Evolutionary conservation across 2,329 filamentous ascomycete species (phyloP).

Genomic region (Xylaria sp.): DNA sequence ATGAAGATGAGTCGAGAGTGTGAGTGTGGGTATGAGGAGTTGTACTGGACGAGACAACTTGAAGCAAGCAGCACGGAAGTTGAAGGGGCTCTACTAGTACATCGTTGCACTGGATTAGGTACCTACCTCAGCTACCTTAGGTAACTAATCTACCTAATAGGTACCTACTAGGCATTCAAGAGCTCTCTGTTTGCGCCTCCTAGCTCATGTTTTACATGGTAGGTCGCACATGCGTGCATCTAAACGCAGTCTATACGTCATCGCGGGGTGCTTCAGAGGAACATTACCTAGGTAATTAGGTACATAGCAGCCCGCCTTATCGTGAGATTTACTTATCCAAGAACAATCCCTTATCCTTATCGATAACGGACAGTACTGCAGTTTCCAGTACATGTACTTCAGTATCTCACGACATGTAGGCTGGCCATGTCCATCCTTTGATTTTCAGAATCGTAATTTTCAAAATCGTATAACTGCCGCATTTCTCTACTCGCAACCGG

Average conservation of each 20-base stretch:
- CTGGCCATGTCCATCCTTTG: too few relatives aligned
- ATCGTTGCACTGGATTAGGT: too few relatives aligned
- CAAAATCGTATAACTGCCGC: too few relatives aligned
- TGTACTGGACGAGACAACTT: not conserved
- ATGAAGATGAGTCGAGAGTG: conserved; percentile 6
- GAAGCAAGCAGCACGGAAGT: not conserved
- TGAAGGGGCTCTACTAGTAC: conserved; percentile 3
- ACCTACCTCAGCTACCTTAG: too few relatives aligned
- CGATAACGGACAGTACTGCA: too few relatives aligned
- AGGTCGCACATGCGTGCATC: conserved; percentile 12
- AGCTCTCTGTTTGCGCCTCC: conserved; percentile 11
- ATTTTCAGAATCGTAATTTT: too few relatives aligned
- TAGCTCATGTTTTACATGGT: not conserved
- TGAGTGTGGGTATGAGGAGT: not conserved
- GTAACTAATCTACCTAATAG: too few relatives aligned
- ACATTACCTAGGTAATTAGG: too few relatives aligned
- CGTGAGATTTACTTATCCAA: not conserved
- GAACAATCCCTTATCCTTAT: too few relatives aligned
- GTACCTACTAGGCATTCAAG: not conserved
- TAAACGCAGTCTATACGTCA: conserved; percentile 32
- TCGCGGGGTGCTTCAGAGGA: conserved; percentile 7
- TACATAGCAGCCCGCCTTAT: not conserved
- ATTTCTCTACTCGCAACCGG: too few relatives aligned
- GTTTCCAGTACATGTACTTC: too few relatives aligned
- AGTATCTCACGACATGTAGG: too few relatives aligned